These are phyloP conservation scores for Phialocephala subalpina DNA, from an alignment of 2,329 filamentous ascomycete species.

Conservation along the genomic window DNA sequence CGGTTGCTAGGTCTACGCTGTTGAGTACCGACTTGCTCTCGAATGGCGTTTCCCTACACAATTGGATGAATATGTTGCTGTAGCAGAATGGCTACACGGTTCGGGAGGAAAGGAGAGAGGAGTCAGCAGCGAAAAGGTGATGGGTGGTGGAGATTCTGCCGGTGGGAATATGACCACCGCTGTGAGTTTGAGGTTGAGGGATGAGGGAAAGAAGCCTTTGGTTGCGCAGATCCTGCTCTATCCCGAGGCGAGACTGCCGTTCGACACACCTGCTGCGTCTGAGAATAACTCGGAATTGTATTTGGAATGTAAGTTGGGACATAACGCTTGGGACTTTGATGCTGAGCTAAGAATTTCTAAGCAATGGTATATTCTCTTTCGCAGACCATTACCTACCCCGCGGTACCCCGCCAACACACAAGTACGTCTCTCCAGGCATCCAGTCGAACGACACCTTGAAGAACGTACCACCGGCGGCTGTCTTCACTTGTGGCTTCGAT, in stretches of 20 bases:
- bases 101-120: conserved; percentile 1
- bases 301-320: conserved; percentile 14
- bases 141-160: conserved; percentile 46
- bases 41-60: conserved; percentile 19
- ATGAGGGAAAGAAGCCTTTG: conserved; percentile 39
- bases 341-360: background rate
- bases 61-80: conserved; percentile 19
- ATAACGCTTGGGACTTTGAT: background rate
- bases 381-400: conserved; percentile 44
- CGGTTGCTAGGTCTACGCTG: conserved; percentile 34
- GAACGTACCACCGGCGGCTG: conserved; percentile 38
- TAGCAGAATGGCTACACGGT: conserved; percentile 3
- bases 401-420: conserved; percentile 35
- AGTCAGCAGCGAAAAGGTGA: conserved; percentile 39
- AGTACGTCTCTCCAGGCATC: conserved; percentile 45
- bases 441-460: conserved; percentile 37
- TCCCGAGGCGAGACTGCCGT: conserved; percentile 45
- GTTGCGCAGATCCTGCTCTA: conserved; percentile 46
- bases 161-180: conserved; percentile 49
- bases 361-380: conserved; percentile 46
- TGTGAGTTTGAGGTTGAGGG: conserved; percentile 39
- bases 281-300: conserved; percentile 48
- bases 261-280: conserved; percentile 42
- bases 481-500: conserved; percentile 46
- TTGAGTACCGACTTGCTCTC: conserved; percentile 19